These are phyloP conservation scores for Colletotrichum coccodes DNA, from an alignment of 2,329 filamentous ascomycete genomes.

Conservation along the genomic window DNA sequence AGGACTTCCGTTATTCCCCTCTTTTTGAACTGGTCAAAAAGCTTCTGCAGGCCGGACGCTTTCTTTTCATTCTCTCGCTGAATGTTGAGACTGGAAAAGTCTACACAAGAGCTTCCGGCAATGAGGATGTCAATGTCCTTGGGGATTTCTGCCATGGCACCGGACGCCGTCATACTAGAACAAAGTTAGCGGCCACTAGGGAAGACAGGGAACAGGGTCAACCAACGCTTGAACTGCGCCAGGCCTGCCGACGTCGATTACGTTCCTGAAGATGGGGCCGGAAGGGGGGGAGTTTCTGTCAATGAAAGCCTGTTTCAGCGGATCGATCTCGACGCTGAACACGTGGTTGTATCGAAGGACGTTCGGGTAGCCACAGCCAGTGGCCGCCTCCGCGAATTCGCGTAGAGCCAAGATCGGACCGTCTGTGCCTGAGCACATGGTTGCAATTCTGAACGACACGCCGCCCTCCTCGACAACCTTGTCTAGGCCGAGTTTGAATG, in stretches of 20 bases:
- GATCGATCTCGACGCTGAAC: slow-evolving; percentile 72
- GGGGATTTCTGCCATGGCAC: slow-evolving; percentile 66
- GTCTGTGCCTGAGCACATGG: slow-evolving; percentile 84
- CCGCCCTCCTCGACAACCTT: slow-evolving; percentile 40
- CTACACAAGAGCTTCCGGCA: slow-evolving; percentile 80
- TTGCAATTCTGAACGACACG: slow-evolving; percentile 62
- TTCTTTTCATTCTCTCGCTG: slow-evolving; percentile 56
- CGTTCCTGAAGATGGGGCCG: slow-evolving; percentile 65
- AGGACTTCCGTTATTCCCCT: slow-evolving; percentile 55
- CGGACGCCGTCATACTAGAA: slow-evolving; percentile 72
- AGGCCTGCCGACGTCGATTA: slow-evolving; percentile 61
- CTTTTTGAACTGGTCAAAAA: slow-evolving; percentile 51
- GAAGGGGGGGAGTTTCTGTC: slow-evolving; percentile 64
- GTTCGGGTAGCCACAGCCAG: slow-evolving; percentile 39
- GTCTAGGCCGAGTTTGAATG: slow-evolving; percentile 32
- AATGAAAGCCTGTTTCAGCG: slow-evolving; percentile 73
- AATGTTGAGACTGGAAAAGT: slow-evolving; percentile 74
- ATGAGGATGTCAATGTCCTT: slow-evolving; percentile 71
- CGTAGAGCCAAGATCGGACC: slow-evolving; percentile 75
- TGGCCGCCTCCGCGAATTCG: slow-evolving; percentile 59
- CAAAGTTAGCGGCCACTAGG: slow-evolving; percentile 18
- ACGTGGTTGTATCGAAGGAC: slow-evolving; percentile 61
- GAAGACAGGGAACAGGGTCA: neutral
- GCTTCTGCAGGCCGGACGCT: slow-evolving; percentile 60
- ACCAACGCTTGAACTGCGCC: slow-evolving; percentile 55